Conservation (phyloP, 805 yeast genomes). For the Schwanniomyces sp. region DNA sequence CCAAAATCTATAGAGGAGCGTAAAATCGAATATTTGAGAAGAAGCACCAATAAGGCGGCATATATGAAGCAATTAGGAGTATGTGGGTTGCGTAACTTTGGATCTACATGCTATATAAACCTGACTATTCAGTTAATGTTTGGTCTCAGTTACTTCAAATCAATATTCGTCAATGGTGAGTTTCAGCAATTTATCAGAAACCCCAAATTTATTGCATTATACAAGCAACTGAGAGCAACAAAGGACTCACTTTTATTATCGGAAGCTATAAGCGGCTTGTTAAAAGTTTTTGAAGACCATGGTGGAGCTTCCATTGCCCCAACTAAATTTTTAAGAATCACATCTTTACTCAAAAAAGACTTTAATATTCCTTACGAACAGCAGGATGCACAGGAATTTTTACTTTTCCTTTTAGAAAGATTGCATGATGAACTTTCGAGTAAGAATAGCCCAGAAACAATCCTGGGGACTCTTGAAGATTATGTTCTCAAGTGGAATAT, state of each 20-base stretch:
- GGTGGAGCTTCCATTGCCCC: slow-evolving; percentile 68
- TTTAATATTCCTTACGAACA: slow-evolving; percentile 71
- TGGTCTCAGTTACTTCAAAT: slow-evolving; percentile 50
- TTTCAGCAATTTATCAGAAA: slow-evolving; percentile 44
- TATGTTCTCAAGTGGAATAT: slow-evolving; percentile 33
- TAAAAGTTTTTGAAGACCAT: slow-evolving; percentile 56
- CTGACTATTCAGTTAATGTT: slow-evolving; percentile 71
- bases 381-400: slow-evolving; percentile 79
- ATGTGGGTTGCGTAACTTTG: slow-evolving; percentile 66
- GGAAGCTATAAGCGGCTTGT: slow-evolving; percentile 52
- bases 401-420: slow-evolving; percentile 63
- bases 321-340: slow-evolving; percentile 54
- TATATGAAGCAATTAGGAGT: slow-evolving; percentile 44
- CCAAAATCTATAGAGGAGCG: neutral
- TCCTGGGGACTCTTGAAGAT: slow-evolving; percentile 19
- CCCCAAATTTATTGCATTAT: slow-evolving; percentile 25
- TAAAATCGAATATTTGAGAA: neutral
- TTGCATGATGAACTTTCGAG: slow-evolving; percentile 62
- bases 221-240: slow-evolving; percentile 14
- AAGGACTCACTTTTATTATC: slow-evolving; percentile 34
- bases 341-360: slow-evolving; percentile 60
- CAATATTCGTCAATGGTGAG: slow-evolving; percentile 46
- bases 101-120: slow-evolving; percentile 76
- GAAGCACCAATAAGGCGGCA: slow-evolving; percentile 3
- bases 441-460: slow-evolving; percentile 23